Evolutionary conservation across 2,329 filamentous ascomycete genomes (phyloP).

Genomic region (Eurotiales sp.): DNA sequence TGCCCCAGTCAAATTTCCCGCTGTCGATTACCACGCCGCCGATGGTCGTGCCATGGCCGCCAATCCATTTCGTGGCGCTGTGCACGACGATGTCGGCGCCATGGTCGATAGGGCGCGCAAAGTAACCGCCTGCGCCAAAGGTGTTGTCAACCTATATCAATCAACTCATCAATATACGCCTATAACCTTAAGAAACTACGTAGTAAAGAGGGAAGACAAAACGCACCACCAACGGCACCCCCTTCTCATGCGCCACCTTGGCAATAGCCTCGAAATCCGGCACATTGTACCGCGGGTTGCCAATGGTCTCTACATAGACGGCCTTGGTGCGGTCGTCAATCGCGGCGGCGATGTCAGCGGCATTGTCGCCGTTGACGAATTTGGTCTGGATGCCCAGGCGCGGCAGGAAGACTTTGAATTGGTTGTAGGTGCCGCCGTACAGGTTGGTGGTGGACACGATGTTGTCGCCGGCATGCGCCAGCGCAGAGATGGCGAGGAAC

Average conservation of each 20-base stretch:
- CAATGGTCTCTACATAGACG: conserved; percentile 86
- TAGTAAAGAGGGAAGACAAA: background rate
- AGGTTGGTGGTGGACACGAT: conserved; percentile 87
- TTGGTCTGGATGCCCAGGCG: conserved; percentile 85
- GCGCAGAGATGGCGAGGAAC: conserved; percentile 80
- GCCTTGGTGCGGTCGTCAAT: conserved; percentile 95
- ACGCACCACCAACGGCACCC: conserved; percentile 60
- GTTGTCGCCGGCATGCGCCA: conserved; percentile 88
- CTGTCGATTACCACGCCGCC: conserved; percentile 81
- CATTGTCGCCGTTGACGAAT: conserved; percentile 77
- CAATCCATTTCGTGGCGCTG: conserved; percentile 96
- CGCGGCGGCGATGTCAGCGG: conserved; percentile 71
- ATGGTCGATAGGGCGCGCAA: conserved; percentile 78
- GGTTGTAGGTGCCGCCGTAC: conserved; percentile 95
- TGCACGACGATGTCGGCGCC: conserved; percentile 93
- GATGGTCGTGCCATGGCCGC: conserved; percentile 89
- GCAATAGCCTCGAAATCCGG: conserved; percentile 86
- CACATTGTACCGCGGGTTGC: conserved; percentile 90
- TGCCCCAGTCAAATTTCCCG: conserved; percentile 92
- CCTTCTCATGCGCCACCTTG: conserved; percentile 69
- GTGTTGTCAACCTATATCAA: conserved; percentile 75
- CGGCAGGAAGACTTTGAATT: conserved; percentile 86
- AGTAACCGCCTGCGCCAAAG: conserved; percentile 90
- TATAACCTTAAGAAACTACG: too few species aligned
- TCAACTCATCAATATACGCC: conserved; percentile 2